Conservation (phyloP, 2,329 filamentous ascomycete species). For the Blastomyces silverae region DNA sequence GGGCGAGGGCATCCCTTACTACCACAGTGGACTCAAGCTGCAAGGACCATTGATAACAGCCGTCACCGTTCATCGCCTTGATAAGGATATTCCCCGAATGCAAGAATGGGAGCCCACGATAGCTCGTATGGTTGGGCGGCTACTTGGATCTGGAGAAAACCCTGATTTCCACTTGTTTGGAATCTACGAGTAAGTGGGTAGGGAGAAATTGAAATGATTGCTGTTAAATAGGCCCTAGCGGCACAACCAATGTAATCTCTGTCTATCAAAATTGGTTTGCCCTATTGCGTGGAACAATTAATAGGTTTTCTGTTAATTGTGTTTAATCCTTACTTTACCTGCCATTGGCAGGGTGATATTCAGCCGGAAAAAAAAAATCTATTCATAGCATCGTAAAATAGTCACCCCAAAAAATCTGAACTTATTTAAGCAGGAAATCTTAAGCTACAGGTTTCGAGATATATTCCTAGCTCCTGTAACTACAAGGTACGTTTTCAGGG, state of each 20-base stretch:
- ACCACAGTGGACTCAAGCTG: neutral
- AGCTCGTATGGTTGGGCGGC: neutral
- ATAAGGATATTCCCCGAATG: neutral
- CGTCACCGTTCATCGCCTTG: neutral
- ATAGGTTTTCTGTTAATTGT: neutral
- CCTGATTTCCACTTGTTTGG: neutral
- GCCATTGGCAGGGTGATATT: too few relatives aligned
- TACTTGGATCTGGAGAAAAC: neutral
- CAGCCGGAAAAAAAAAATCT: too few relatives aligned
- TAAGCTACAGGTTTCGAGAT: too few relatives aligned
- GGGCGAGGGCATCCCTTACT: too few relatives aligned
- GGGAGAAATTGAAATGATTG: neutral
- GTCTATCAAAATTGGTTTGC: neutral
- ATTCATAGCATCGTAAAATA: too few relatives aligned
- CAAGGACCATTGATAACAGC: neutral
- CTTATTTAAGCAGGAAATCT: too few relatives aligned
- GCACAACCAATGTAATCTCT: neutral
- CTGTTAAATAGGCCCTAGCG: neutral
- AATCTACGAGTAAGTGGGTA: neutral
- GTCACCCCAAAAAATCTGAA: too few relatives aligned
- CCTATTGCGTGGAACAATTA: neutral
- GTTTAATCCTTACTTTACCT: neutral
- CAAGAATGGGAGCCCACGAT: neutral
- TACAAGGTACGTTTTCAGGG: too few relatives aligned
- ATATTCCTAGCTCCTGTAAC: too few relatives aligned